These are phyloP conservation scores for Esteya vermicola DNA, from an alignment of 2,329 filamentous ascomycete species.

Conservation along the genomic window DNA sequence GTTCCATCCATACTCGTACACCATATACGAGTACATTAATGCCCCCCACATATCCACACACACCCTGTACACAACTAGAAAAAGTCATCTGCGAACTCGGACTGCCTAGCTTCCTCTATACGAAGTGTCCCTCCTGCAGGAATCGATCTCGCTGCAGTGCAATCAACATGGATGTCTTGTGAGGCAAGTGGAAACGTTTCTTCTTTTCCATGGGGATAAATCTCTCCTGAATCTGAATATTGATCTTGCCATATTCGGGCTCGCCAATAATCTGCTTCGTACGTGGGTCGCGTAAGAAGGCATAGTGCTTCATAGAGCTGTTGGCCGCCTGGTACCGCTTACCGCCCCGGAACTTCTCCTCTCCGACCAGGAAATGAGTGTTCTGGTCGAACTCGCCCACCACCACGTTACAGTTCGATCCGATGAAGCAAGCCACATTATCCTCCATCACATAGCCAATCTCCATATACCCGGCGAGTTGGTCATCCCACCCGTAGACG, in stretches of 20 bases:
- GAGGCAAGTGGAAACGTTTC: slow-evolving; percentile 57
- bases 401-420: slow-evolving; percentile 29
- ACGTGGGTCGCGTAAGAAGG: slow-evolving; percentile 46
- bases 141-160: slow-evolving; percentile 52
- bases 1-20: not conserved
- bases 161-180: slow-evolving; percentile 57
- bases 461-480: slow-evolving; percentile 64
- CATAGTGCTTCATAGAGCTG: slow-evolving; percentile 47
- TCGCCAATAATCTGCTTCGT: slow-evolving; percentile 49
- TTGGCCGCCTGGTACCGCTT: slow-evolving; percentile 49
- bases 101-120: not conserved
- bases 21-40: not conserved
- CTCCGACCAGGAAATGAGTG: slow-evolving; percentile 43
- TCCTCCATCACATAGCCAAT: slow-evolving; percentile 52
- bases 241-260: slow-evolving; percentile 56
- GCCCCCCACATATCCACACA: not conserved
- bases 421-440: slow-evolving; percentile 40
- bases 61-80: not conserved
- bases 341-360: slow-evolving; percentile 43
- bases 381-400: slow-evolving; percentile 43
- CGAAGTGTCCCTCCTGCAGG: slow-evolving; percentile 33
- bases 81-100: not conserved
- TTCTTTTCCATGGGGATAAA: slow-evolving; percentile 59
- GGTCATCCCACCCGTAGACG: slow-evolving; percentile 57
- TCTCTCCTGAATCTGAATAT: slow-evolving; percentile 60